Evolutionary conservation across 2,329 filamentous ascomycete species (phyloP).

Genomic region (Aspergillus thermomutatus): DNA sequence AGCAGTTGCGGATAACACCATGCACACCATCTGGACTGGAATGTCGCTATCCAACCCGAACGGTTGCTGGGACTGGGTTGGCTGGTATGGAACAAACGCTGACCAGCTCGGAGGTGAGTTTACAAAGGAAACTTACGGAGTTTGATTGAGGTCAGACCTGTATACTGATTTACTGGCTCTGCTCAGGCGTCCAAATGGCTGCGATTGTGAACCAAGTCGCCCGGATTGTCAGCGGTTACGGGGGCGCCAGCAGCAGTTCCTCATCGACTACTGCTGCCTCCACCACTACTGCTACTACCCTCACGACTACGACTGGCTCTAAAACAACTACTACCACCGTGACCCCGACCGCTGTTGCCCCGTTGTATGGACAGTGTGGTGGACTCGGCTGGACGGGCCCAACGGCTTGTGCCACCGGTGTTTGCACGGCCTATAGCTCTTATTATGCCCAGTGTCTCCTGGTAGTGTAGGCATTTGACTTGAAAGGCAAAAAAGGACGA

Average conservation of each 20-base stretch:
- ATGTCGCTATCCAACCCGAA: conserved; percentile 10
- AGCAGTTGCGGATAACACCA: conserved; percentile 7
- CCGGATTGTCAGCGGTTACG: conserved; percentile 11
- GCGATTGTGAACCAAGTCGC: conserved; percentile 17
- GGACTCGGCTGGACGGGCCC: background rate
- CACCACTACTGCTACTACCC: background rate
- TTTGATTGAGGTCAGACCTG: background rate
- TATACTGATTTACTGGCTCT: background rate
- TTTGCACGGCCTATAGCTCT: background rate
- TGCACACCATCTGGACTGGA: conserved; percentile 12
- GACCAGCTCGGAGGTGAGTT: conserved; percentile 9
- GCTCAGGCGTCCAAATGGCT: conserved; percentile 14
- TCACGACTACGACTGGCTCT: background rate
- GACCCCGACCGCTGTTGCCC: background rate
- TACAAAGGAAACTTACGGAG: no score
- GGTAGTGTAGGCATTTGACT: background rate
- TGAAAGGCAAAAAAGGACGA: no score
- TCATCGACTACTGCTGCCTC: background rate
- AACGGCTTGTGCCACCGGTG: background rate
- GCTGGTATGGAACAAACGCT: conserved; percentile 13
- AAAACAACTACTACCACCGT: background rate
- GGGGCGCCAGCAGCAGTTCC: no score
- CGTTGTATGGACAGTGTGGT: background rate
- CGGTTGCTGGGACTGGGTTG: conserved; percentile 18
- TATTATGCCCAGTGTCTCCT: background rate